Evolutionary conservation across 352 stramenopile species (phyloP).

Genomic region (Thalassiosira livingstoniorum): DNA sequence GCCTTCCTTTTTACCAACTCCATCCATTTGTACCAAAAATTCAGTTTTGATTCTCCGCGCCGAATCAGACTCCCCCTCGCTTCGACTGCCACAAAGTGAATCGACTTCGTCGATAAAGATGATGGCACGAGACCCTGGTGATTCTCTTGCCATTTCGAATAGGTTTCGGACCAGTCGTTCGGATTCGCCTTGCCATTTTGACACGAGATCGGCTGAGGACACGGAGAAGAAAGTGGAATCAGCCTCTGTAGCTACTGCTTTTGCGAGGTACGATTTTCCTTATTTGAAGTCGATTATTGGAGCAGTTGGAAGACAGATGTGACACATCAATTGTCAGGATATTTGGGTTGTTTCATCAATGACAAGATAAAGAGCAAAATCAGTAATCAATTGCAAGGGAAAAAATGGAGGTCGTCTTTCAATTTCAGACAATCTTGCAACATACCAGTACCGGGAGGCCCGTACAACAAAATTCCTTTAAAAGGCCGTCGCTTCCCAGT

Average conservation of each 20-base stretch:
- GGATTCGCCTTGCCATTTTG: conserved; percentile 85
- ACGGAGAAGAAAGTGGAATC: conserved; percentile 98
- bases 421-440: conserved; percentile 19
- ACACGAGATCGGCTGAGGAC: conserved; percentile 95
- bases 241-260: conserved; percentile 97
- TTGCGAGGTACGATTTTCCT: conserved; percentile 86
- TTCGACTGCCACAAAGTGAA: conserved; percentile 92
- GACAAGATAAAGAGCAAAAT: no score
- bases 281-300: conserved; percentile 6
- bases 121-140: conserved; percentile 83
- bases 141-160: conserved; percentile 97
- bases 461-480: conserved; percentile 93
- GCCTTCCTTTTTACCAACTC: conserved; percentile 89
- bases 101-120: conserved; percentile 99
- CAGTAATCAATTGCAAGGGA: no score
- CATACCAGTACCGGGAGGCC: conserved; percentile 30
- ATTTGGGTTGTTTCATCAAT: not conserved
- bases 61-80: conserved; percentile 93
- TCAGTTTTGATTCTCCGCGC: conserved; percentile 97
- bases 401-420: not conserved
- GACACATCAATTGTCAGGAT: not conserved
- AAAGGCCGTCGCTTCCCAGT: conserved; percentile 90
- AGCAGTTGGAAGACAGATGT: not conserved
- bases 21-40: conserved; percentile 98
- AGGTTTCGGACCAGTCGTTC: conserved; percentile 95